These are phyloP conservation scores for Stephanodiscus triporus DNA, from an alignment of 108 stramenopile genomes.

Conservation along the genomic window DNA sequence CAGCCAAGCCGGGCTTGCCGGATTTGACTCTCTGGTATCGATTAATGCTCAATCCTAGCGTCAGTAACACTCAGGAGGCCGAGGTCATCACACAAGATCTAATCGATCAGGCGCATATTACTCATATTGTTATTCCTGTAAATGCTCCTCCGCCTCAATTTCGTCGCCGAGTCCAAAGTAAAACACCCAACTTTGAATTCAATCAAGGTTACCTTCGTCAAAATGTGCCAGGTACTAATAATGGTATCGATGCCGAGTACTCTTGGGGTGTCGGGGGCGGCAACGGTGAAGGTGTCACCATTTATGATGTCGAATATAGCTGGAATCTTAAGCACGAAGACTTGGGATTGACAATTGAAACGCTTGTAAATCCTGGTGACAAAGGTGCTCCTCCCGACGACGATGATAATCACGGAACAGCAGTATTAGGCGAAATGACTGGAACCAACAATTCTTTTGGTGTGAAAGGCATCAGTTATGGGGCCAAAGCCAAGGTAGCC, in stretches of 20 bases:
- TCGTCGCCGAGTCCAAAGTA: not conserved
- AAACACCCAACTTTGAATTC: not conserved
- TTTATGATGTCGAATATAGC: constrained; percentile 6
- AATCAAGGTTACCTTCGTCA: constrained; percentile 3
- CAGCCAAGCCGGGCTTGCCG: constrained; percentile 7
- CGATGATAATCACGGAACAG: constrained; percentile 9
- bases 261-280: constrained; percentile 11
- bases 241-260: constrained; percentile 16
- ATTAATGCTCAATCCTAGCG: not conserved
- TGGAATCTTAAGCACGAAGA: constrained; percentile 11
- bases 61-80: not conserved
- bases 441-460: constrained; percentile 7
- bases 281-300: constrained; percentile 5
- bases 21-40: constrained; percentile 14
- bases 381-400: not conserved
- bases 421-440: constrained; percentile 14
- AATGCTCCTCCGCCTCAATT: not conserved
- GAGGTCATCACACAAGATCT: too few species aligned
- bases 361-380: not conserved
- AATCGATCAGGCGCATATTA: not conserved
- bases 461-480: constrained; percentile 17
- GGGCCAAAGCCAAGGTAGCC: constrained; percentile 6
- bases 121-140: not conserved
- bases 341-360: not conserved
- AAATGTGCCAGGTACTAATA: not conserved